These are phyloP conservation scores for Geranium rotundifolium DNA, from an alignment of 345 rosid species.

Conservation along the genomic window DNA sequence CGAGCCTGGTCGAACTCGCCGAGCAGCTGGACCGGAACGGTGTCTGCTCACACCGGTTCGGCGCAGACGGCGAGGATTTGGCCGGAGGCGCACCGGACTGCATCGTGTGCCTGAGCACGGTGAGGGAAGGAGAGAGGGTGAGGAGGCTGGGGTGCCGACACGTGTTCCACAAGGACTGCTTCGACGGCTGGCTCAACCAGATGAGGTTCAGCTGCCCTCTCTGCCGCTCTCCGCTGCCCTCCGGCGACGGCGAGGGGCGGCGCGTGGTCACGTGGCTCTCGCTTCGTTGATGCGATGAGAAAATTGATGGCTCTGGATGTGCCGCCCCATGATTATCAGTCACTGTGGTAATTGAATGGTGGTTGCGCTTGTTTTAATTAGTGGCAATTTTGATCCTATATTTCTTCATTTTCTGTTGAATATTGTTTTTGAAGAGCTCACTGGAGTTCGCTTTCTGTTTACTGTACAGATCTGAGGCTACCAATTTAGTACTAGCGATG, in stretches of 20 bases:
- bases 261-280: constrained; percentile 54
- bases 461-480: too few species aligned
- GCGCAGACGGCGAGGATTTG: constrained; percentile 8
- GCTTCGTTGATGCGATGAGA: constrained; percentile 16
- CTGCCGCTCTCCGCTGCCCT: constrained; percentile 46
- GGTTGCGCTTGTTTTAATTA: too few species aligned
- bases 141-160: constrained; percentile 76
- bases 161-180: constrained; percentile 69
- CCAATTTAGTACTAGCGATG: too few species aligned
- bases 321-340: too few species aligned
- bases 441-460: too few species aligned
- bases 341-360: too few species aligned
- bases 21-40: constrained; percentile 61
- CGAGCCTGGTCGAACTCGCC: constrained; percentile 43
- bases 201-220: constrained; percentile 65
- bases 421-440: too few species aligned
- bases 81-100: constrained; percentile 21
- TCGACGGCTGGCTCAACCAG: constrained; percentile 74
- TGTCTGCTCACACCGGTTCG: constrained; percentile 31
- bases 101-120: constrained; percentile 48
- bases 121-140: constrained; percentile 66
- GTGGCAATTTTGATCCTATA: too few species aligned
- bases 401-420: too few species aligned
- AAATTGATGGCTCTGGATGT: too few species aligned
- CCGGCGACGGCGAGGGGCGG: constrained; percentile 35